A percentile compares a stretch with the other conserved stretches of the same genome.
Evolutionary conservation across 495 filamentous ascomycete species (phyloP).

Genomic region (Lindgomyces ingoldianus): DNA sequence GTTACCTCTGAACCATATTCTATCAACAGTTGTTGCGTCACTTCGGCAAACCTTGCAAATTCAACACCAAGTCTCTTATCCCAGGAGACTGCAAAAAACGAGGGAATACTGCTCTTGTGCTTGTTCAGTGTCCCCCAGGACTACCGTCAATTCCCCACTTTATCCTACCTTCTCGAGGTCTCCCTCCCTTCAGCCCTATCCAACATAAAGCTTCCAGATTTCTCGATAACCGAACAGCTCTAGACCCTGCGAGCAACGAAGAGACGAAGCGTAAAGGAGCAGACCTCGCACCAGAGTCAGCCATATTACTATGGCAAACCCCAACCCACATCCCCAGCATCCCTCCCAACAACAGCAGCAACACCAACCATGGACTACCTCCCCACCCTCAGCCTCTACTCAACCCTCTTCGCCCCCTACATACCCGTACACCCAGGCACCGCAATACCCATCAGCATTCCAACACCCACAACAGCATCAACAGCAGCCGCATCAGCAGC

Average conservation of each 20-base stretch:
- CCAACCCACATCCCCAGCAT: background rate
- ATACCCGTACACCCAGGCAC: background rate
- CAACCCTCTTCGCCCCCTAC: background rate
- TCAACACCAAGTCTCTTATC: too few relatives aligned
- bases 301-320: slow-evolving; percentile 9
- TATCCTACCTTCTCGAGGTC: too few relatives aligned
- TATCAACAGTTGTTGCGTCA: too few relatives aligned
- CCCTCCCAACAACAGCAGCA: background rate
- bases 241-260: background rate
- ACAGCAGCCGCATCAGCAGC: background rate
- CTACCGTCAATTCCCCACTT: too few relatives aligned
- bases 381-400: background rate
- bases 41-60: too few relatives aligned
- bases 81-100: too few relatives aligned
- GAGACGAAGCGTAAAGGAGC: background rate
- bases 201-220: too few relatives aligned
- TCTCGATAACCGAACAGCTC: too few relatives aligned
- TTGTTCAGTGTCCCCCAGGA: too few relatives aligned
- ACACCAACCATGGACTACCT: background rate
- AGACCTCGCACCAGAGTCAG: background rate
- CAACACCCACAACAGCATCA: background rate
- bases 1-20: too few relatives aligned
- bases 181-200: too few relatives aligned
- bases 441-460: slow-evolving; percentile 11
- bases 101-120: too few relatives aligned